Conservation (phyloP, 352 stramenopile genomes). For the Pythium phragmitis region DNA sequence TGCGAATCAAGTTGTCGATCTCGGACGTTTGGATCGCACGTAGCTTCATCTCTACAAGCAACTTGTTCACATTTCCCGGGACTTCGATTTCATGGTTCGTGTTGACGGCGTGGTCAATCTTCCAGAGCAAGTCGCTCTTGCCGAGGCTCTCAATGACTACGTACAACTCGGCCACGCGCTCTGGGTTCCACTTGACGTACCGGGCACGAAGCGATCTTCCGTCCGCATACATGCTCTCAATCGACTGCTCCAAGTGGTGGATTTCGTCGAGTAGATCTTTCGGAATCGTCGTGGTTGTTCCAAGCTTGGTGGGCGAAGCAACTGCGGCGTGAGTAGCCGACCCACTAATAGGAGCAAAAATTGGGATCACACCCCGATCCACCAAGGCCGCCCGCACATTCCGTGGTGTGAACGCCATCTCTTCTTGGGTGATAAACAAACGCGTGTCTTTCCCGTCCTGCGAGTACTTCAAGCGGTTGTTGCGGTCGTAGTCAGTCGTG, state of each 20-base stretch:
- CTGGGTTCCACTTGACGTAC: slow-evolving; percentile 51
- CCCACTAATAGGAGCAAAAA: slow-evolving; percentile 25
- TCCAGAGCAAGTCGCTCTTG: slow-evolving; percentile 75
- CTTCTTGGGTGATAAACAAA: slow-evolving; percentile 57
- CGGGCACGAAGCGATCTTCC: background rate
- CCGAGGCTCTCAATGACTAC: slow-evolving; percentile 57
- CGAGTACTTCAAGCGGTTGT: slow-evolving; percentile 49
- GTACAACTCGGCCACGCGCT: slow-evolving; percentile 69
- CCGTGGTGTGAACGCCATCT: slow-evolving; percentile 51
- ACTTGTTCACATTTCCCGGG: slow-evolving; percentile 37
- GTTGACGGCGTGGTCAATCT: slow-evolving; percentile 67
- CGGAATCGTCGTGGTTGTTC: slow-evolving; percentile 28
- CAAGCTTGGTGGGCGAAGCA: background rate
- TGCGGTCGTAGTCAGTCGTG: slow-evolving; percentile 49
- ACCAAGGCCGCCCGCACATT: slow-evolving; percentile 65
- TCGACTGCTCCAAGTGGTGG: slow-evolving; percentile 41
- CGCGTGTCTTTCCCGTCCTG: slow-evolving; percentile 57
- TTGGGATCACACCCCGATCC: slow-evolving; percentile 67
- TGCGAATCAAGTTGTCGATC: slow-evolving; percentile 55
- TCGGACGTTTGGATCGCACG: slow-evolving; percentile 54
- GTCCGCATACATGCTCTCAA: slow-evolving; percentile 37
- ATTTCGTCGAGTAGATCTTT: slow-evolving; percentile 62
- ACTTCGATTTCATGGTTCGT: slow-evolving; percentile 55
- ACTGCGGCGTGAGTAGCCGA: background rate
- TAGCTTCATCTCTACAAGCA: slow-evolving; percentile 56